A percentile compares a stretch with the other conserved stretches of the same genome.
These are phyloP conservation scores for Candida tropicalis DNA, from an alignment of 1,139 yeast species.

Conservation along the genomic window DNA sequence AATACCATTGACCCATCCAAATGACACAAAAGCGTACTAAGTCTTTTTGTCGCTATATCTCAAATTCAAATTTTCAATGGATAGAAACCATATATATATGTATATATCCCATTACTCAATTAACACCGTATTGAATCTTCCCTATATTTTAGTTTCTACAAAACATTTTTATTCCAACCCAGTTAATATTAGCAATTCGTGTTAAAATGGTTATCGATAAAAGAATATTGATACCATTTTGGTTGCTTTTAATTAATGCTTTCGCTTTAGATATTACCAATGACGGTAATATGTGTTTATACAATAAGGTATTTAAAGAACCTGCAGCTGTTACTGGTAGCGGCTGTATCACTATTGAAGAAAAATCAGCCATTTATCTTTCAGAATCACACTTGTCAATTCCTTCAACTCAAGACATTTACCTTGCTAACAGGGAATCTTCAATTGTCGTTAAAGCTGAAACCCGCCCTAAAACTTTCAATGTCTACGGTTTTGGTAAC, in stretches of 20 bases:
- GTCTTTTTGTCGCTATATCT: too few species aligned
- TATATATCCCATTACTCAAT: too few species aligned
- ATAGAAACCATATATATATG: too few species aligned
- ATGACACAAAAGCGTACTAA: too few species aligned
- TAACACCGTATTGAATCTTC: too few species aligned
- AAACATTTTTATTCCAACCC: too few species aligned
- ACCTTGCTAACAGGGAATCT: neutral
- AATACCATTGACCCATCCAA: too few species aligned
- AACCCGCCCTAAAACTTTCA: slow-evolving; percentile 9
- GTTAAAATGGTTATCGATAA: neutral
- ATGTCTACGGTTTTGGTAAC: slow-evolving; percentile 32
- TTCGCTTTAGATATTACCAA: neutral
- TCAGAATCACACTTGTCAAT: neutral
- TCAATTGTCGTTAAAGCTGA: neutral
- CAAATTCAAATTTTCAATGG: too few species aligned
- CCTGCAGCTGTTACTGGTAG: neutral
- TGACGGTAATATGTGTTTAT: neutral
- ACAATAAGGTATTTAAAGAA: neutral
- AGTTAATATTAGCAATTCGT: too few species aligned
- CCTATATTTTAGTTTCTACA: too few species aligned
- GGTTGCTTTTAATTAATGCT: neutral
- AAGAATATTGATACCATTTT: neutral
- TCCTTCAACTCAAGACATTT: neutral
- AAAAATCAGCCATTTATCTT: neutral
- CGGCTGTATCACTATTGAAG: slow-evolving; percentile 14